phyloP scores from a whole-genome alignment of 139 green algal genomes.

The Limnomonas spitsbergensis region DNA sequence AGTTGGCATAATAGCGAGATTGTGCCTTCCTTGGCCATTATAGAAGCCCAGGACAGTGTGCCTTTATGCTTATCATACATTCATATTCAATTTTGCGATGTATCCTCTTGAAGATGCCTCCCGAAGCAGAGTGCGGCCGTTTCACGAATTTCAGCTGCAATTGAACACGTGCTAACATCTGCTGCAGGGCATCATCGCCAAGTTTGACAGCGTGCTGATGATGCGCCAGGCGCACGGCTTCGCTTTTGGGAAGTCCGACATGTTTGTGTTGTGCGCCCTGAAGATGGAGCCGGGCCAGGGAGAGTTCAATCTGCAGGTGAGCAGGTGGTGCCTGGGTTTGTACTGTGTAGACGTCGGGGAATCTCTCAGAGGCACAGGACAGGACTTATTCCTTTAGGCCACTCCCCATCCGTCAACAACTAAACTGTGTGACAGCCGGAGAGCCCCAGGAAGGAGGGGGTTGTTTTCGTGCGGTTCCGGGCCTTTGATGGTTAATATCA shows the following conservation, averaged over 20 bases:
- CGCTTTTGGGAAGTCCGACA: constrained; percentile 74
- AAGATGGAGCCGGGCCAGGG: constrained; percentile 2
- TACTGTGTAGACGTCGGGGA: neutral
- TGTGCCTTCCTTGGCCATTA: too few species aligned
- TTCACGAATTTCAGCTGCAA: too few species aligned
- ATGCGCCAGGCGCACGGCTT: constrained; percentile 79
- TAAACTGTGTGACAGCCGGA: neutral
- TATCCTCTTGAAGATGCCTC: too few species aligned
- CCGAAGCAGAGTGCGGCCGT: too few species aligned
- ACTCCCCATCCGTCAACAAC: too few species aligned
- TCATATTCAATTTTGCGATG: too few species aligned
- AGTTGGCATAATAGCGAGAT: too few species aligned
- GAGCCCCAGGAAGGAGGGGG: too few species aligned
- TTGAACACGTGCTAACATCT: too few species aligned
- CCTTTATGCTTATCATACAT: too few species aligned
- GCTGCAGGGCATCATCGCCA: constrained; percentile 34
- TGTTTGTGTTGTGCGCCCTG: constrained; percentile 69
- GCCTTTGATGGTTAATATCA: neutral
- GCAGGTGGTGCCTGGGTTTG: neutral
- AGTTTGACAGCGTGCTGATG: constrained; percentile 63
- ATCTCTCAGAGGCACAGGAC: neutral
- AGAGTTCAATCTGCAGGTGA: neutral
- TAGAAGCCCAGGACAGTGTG: too few species aligned
- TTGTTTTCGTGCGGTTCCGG: neutral
- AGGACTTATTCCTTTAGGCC: neutral